Evolutionary conservation across 495 filamentous ascomycete species (phyloP).

Genomic region (Aspergillus avenaceus): DNA sequence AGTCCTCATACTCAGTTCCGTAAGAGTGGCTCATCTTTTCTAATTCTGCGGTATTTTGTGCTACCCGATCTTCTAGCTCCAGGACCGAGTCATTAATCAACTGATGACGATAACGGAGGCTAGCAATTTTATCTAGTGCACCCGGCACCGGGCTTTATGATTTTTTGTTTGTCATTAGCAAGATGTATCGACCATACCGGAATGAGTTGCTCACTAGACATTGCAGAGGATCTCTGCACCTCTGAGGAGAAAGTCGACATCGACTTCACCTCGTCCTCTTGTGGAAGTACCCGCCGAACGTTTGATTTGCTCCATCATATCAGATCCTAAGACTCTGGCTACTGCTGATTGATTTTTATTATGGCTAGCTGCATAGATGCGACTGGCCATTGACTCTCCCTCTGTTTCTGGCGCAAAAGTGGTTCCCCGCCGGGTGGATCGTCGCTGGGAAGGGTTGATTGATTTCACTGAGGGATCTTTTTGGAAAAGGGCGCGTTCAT

Average conservation of each 20-base stretch:
- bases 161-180: background rate
- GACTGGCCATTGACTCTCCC: slow-evolving; percentile 45
- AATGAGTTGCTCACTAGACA: slow-evolving; percentile 65
- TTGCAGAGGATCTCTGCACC: slow-evolving; percentile 88
- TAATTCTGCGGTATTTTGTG: slow-evolving; percentile 70
- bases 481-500: slow-evolving; percentile 94
- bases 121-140: slow-evolving; percentile 72
- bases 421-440: slow-evolving; percentile 46
- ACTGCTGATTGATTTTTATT: slow-evolving; percentile 79
- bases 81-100: slow-evolving; percentile 69
- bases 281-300: slow-evolving; percentile 43
- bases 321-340: slow-evolving; percentile 79
- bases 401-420: slow-evolving; percentile 38
- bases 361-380: slow-evolving; percentile 47
- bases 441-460: slow-evolving; percentile 30
- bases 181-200: no score
- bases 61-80: slow-evolving; percentile 75
- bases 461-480: slow-evolving; percentile 61
- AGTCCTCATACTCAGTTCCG: slow-evolving; percentile 33
- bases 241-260: slow-evolving; percentile 78
- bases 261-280: slow-evolving; percentile 62
- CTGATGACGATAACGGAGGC: slow-evolving; percentile 65
- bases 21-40: slow-evolving; percentile 64
- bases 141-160: slow-evolving; percentile 66
- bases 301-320: slow-evolving; percentile 81